Evolutionary conservation across 768 basidiomycete species (phyloP).

Genomic region (Rhodotorula toruloides): DNA sequence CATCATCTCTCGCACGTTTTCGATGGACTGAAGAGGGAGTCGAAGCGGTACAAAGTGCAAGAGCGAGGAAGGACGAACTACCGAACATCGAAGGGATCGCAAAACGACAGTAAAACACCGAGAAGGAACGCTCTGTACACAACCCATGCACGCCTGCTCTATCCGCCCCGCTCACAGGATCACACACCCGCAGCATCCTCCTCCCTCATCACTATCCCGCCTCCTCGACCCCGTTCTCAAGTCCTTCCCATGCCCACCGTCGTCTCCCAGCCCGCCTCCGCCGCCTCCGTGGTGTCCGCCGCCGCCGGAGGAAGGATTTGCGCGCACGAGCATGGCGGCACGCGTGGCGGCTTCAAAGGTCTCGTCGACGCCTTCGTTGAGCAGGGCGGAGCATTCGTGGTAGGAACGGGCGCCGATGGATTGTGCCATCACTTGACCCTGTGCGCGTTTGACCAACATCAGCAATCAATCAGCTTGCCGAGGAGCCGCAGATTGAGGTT

Average conservation of each 20-base stretch:
- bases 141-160: too few species aligned
- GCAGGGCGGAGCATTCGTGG: slow-evolving; percentile 65
- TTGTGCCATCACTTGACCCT: slow-evolving; percentile 75
- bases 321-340: slow-evolving; percentile 87
- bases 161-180: slow-evolving; percentile 10
- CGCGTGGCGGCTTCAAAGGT: slow-evolving; percentile 96
- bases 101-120: too few species aligned
- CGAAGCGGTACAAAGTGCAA: too few species aligned
- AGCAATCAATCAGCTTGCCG: slow-evolving; percentile 37
- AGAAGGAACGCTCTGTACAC: too few species aligned
- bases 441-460: slow-evolving; percentile 25
- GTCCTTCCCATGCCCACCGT: slow-evolving; percentile 15
- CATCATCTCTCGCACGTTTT: too few species aligned
- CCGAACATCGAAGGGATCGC: too few species aligned
- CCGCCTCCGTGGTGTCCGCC: not conserved
- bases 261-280: not conserved
- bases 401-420: slow-evolving; percentile 87
- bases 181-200: slow-evolving; percentile 18
- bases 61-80: too few species aligned
- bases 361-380: slow-evolving; percentile 71
- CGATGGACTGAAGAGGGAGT: too few species aligned
- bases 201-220: not conserved
- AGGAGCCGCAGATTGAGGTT: slow-evolving; percentile 46
- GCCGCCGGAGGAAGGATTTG: not conserved
- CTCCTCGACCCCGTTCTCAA: slow-evolving; percentile 1